Percentiles rank a stretch among this genome's conserved stretches.
phyloP scores from a whole-genome alignment of 257 asterid species.

The Petunia axillaris region DNA sequence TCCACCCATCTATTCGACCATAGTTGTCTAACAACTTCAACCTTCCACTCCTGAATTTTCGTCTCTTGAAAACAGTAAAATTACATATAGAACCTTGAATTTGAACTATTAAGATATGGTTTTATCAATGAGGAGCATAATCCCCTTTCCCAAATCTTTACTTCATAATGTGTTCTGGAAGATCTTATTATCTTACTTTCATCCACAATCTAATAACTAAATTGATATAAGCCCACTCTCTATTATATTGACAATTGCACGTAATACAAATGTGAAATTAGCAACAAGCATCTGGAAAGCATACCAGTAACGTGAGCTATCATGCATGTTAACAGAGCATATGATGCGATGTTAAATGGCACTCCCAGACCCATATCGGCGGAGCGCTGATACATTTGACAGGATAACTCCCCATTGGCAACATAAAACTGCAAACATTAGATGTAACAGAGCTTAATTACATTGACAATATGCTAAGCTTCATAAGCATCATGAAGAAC shows the following conservation, averaged over 20 bases:
- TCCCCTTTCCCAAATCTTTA: too few relatives aligned
- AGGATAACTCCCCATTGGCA: conserved; percentile 44
- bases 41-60: background rate
- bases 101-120: too few relatives aligned
- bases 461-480: background rate
- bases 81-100: too few relatives aligned
- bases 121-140: too few relatives aligned
- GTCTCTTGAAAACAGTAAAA: background rate
- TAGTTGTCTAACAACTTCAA: background rate
- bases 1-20: background rate
- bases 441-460: too few relatives aligned
- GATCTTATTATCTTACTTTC: too few relatives aligned
- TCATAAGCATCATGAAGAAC: conserved; percentile 14
- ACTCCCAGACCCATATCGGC: conserved; percentile 56
- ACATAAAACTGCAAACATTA: conserved; percentile 42
- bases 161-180: too few relatives aligned
- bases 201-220: too few relatives aligned
- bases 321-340: conserved; percentile 50
- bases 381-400: conserved; percentile 54
- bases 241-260: too few relatives aligned
- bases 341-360: conserved; percentile 52
- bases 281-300: background rate
- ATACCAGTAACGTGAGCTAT: conserved; percentile 50
- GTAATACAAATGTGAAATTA: too few relatives aligned
- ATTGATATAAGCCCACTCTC: too few relatives aligned